Evolutionary conservation across 768 basidiomycete genomes (phyloP), one percentile per base, ranked within the genome.

Genomic region (Auriscalpium microsporum): DNA sequence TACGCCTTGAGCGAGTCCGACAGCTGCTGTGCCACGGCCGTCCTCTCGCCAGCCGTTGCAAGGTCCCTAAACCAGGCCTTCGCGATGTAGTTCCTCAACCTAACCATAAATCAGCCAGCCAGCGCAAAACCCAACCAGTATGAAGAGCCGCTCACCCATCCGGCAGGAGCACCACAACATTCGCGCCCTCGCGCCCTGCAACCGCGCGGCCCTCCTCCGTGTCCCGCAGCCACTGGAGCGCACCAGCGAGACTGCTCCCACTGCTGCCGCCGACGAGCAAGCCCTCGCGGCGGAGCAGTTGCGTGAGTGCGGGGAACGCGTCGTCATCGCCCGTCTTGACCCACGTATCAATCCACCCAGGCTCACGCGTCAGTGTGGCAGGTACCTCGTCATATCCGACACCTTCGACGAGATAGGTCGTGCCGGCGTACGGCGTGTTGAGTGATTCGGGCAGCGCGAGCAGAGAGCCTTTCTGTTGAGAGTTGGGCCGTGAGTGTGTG

Each of bases 341-440:
- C 96, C 90, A 93, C 16, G 66, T 56, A 64, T 94, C 80, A 50
- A 98, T 74, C 23, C 80, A 76, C 0, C 59, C 62, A 4, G 71
- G 68, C n/a, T 78, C 73, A 48, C 86, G 87, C 40, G 85, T 82
- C 42, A 97, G 78, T 1, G 94, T 94, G 40, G 88, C 80, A 0
- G 95, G 94, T 45, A 94, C 66, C 65, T 95, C 94, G 68, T 95
- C 92, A 62, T 94, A 93, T 33, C 96, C 96, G 54, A 97, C 98
- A n/a, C 96, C 96, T 68, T 99, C 96, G 19, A 97, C 83, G 52
- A 83, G 67, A 64, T 97, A 98, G 52, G 72, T 70, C 28, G 63
- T 65, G 10, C 79, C 84, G 44, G 68, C 69, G 50, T 72, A 79
- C 17, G 68, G 71, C 1, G 64, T 66, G 63, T 93, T 93, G 48